Evolutionary conservation across 495 filamentous ascomycete genomes (phyloP).

Genomic region (Penicillium maclennaniae): DNA sequence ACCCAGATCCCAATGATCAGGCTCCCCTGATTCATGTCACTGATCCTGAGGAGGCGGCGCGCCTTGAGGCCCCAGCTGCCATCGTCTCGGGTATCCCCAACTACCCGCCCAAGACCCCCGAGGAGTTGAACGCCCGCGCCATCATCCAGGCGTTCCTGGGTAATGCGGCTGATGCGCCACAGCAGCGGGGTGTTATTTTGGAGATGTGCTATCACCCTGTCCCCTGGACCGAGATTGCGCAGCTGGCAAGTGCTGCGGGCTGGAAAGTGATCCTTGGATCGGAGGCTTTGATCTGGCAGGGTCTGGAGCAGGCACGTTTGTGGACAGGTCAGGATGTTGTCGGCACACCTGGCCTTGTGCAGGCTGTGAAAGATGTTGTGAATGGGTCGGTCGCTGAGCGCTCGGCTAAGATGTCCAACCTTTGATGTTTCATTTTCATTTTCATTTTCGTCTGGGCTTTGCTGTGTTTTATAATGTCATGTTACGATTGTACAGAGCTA

Average conservation of each 20-base stretch:
- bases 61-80: slow-evolving; percentile 53
- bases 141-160: slow-evolving; percentile 55
- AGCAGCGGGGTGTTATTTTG: slow-evolving; percentile 60
- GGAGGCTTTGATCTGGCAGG: slow-evolving; percentile 73
- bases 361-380: slow-evolving; percentile 50
- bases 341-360: slow-evolving; percentile 48
- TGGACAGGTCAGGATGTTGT: slow-evolving; percentile 57
- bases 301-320: slow-evolving; percentile 63
- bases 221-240: slow-evolving; percentile 61
- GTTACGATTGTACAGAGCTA: slow-evolving; percentile 31
- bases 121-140: slow-evolving; percentile 52
- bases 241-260: slow-evolving; percentile 50
- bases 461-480: slow-evolving; percentile 6
- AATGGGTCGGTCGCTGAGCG: slow-evolving; percentile 37
- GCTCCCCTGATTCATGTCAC: slow-evolving; percentile 53
- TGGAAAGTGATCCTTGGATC: slow-evolving; percentile 69
- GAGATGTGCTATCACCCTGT: slow-evolving; percentile 80
- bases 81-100: slow-evolving; percentile 69
- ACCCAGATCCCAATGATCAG: slow-evolving; percentile 33
- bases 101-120: slow-evolving; percentile 57
- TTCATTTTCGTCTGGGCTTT: background rate
- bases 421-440: slow-evolving; percentile 20
- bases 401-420: slow-evolving; percentile 23
- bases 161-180: slow-evolving; percentile 16
- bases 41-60: slow-evolving; percentile 51